A percentile compares a stretch with the other conserved stretches of the same genome.
These are phyloP conservation scores for Epichloe bromicola DNA, from an alignment of 2,329 filamentous ascomycete species.

Conservation along the genomic window DNA sequence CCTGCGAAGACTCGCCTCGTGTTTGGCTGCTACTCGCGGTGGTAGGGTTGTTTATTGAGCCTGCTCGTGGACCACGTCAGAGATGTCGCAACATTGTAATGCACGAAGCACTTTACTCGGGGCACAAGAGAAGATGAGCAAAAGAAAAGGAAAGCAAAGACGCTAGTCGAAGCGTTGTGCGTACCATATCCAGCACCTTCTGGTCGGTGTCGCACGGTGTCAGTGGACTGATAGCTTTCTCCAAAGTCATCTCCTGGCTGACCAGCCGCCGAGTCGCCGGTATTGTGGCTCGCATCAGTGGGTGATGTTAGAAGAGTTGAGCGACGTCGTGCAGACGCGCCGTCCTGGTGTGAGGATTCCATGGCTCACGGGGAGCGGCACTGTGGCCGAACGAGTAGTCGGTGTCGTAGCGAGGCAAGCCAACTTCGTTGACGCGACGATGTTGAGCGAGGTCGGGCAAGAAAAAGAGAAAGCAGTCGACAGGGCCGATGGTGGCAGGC, in stretches of 20 bases:
- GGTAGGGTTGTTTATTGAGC: conserved; percentile 8
- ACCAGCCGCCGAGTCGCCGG: conserved; percentile 21
- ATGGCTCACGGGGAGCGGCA: conserved; percentile 19
- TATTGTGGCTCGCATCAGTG: conserved; percentile 33
- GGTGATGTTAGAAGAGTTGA: conserved; percentile 30
- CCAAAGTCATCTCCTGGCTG: conserved; percentile 31
- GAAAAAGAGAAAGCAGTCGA: not conserved
- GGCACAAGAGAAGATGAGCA: not conserved
- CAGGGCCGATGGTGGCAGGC: no score
- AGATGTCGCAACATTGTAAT: not conserved
- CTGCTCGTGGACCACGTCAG: conserved; percentile 1
- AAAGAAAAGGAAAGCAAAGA: not conserved
- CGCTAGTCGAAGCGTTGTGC: conserved; percentile 2
- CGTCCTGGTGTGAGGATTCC: conserved; percentile 27
- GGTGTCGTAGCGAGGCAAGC: not conserved
- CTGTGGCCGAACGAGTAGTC: conserved; percentile 5
- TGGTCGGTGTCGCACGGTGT: conserved; percentile 45
- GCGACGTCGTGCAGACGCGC: conserved; percentile 23
- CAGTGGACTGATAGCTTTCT: conserved; percentile 45
- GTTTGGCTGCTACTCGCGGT: conserved; percentile 17
- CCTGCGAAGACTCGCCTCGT: conserved; percentile 25
- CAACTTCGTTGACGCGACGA: no score
- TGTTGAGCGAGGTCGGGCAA: not conserved
- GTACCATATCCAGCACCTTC: conserved; percentile 42
- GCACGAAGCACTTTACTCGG: not conserved